Evolutionary conservation across 2,329 filamentous ascomycete species (phyloP).

Genomic region (Lachnellula subtilissima): DNA sequence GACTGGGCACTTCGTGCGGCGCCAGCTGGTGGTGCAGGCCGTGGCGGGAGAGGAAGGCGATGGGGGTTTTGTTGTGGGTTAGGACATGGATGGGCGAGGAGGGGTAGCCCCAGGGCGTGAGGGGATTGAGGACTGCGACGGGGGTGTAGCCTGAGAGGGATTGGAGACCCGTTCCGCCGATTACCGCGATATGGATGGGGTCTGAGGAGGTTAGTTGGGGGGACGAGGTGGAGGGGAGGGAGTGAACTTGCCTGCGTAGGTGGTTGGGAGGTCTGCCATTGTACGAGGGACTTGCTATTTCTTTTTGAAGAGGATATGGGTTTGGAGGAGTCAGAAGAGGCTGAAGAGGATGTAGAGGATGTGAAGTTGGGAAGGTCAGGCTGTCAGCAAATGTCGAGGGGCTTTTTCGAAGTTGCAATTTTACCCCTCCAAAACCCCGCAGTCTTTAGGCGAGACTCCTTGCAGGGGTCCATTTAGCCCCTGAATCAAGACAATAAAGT

Average conservation of each 20-base stretch:
- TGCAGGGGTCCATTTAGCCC: background rate
- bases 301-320: background rate
- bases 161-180: constrained; percentile 88
- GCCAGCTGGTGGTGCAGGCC: constrained; percentile 83
- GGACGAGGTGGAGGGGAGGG: background rate
- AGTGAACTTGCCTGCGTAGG: constrained; percentile 19
- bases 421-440: background rate
- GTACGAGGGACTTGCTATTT: background rate
- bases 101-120: constrained; percentile 85
- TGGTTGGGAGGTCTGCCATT: constrained; percentile 26
- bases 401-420: background rate
- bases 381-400: background rate
- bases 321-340: background rate
- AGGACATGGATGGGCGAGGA: constrained; percentile 77
- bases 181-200: constrained; percentile 78
- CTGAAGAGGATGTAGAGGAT: background rate
- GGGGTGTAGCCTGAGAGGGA: constrained; percentile 82
- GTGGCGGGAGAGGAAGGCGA: constrained; percentile 94
- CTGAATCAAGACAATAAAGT: background rate
- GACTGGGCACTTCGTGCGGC: constrained; percentile 89
- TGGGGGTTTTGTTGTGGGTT: constrained; percentile 72
- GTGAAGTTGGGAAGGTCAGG: background rate
- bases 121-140: constrained; percentile 69
- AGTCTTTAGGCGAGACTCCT: background rate
- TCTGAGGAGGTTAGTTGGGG: constrained; percentile 37